phyloP scores from a whole-genome alignment of 371 early-diverging fungal species.

The Mycotypha africana region DNA sequence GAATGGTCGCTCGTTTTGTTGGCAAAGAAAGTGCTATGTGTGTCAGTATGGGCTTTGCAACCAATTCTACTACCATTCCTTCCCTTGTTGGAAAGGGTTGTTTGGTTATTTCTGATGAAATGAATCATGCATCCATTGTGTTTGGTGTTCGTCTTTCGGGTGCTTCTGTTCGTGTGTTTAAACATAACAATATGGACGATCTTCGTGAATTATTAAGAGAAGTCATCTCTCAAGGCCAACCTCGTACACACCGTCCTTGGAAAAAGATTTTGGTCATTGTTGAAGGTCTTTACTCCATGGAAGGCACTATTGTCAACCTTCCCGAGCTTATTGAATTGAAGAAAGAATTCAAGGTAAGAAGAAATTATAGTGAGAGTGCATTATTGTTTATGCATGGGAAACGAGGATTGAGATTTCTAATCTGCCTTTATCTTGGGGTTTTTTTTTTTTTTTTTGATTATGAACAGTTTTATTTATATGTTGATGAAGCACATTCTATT shows the following conservation, averaged over 20 bases:
- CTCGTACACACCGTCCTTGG: constrained; percentile 98
- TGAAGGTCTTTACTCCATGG: constrained; percentile 99
- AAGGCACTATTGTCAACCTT: constrained; percentile 92
- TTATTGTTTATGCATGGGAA: not conserved
- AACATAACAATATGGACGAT: constrained; percentile 87
- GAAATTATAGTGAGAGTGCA: not conserved
- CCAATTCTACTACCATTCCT: constrained; percentile 98
- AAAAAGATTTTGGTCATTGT: constrained; percentile 98
- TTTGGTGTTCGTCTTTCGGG: constrained; percentile 96
- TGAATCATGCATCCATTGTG: constrained; percentile 97
- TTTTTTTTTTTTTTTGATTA: not conserved
- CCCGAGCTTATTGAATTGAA: constrained; percentile 91
- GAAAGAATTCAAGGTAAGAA: constrained; percentile 83
- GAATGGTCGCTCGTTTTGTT: constrained; percentile 92
- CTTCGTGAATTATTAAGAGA: constrained; percentile 87
- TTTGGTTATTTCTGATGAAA: constrained; percentile 95
- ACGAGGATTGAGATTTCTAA: no score
- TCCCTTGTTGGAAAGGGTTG: constrained; percentile 87
- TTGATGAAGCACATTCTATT: constrained; percentile 99
- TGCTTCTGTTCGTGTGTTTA: constrained; percentile 93
- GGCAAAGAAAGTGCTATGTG: constrained; percentile 94
- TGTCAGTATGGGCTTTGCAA: constrained; percentile 99
- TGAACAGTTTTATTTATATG: constrained; percentile 90
- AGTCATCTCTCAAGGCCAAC: constrained; percentile 98
- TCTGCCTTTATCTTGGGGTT: no score